These are phyloP conservation scores for Colletotrichum orchidophilum DNA, from an alignment of 2,329 filamentous ascomycete species.

Conservation along the genomic window DNA sequence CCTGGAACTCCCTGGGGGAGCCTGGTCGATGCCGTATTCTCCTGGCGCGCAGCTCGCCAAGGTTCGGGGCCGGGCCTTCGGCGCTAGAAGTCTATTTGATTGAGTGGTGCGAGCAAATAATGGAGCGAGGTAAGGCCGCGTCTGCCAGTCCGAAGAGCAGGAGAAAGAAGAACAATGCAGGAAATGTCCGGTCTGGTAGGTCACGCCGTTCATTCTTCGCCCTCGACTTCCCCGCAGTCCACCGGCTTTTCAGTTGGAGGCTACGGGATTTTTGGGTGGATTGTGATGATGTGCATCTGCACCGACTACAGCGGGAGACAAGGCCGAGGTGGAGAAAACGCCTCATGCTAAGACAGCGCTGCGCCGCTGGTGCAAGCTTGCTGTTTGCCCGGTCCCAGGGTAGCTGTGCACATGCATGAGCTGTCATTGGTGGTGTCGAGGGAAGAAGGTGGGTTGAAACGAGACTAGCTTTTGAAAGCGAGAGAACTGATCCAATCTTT, in stretches of 20 bases:
- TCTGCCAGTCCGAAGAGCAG: not conserved
- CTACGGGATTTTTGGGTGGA: not conserved
- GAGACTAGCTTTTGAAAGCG: not conserved
- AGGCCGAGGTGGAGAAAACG: not conserved
- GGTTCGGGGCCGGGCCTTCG: conserved; percentile 1
- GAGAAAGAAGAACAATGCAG: not conserved
- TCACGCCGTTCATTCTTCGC: not conserved
- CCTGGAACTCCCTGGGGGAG: conserved; percentile 6
- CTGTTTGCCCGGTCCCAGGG: not conserved
- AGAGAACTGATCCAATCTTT: not conserved
- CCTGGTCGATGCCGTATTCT: conserved; percentile 2
- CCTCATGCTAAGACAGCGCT: not conserved
- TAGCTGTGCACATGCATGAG: not conserved
- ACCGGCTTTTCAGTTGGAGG: not conserved
- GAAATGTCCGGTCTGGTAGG: not conserved
- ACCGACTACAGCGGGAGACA: not conserved
- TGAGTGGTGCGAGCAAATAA: conserved; percentile 26
- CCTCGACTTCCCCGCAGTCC: conserved; percentile 14
- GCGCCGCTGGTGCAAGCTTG: not conserved
- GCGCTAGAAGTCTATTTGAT: conserved; percentile 14
- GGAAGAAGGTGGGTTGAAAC: not conserved
- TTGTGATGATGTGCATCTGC: conserved; percentile 16
- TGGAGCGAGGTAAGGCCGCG: conserved; percentile 23
- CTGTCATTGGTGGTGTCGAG: conserved; percentile 10
- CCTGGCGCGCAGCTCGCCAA: not conserved